Conservation (phyloP, 73 alveolate genomes). For the Symbiodinium pilosum region DNA sequence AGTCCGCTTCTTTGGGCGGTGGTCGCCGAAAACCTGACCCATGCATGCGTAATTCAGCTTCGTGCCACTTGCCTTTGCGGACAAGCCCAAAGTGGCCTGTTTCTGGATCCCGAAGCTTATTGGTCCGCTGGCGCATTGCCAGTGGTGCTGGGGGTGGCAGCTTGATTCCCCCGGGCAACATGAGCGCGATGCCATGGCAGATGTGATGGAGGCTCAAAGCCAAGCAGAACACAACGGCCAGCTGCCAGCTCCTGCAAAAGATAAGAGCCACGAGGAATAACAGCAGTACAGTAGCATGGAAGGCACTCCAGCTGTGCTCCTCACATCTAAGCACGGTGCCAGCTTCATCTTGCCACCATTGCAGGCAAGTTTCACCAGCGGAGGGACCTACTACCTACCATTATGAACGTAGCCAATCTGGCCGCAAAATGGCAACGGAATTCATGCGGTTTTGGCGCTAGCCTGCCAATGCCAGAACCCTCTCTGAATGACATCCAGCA, state of each 20-base stretch:
- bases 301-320: no score
- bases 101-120: slow-evolving; percentile 48
- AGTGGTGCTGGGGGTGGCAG: slow-evolving; percentile 70
- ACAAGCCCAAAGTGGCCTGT: slow-evolving; percentile 7
- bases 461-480: background rate
- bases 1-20: slow-evolving; percentile 77
- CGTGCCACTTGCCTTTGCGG: no score
- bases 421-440: no score
- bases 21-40: slow-evolving; percentile 67
- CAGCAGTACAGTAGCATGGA: no score
- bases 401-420: background rate
- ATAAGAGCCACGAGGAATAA: no score
- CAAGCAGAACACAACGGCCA: background rate
- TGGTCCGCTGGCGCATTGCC: slow-evolving; percentile 74
- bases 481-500: no score
- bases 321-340: background rate
- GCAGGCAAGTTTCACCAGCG: background rate
- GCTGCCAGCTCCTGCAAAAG: background rate
- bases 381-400: background rate
- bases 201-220: background rate
- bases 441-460: background rate
- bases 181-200: slow-evolving; percentile 30
- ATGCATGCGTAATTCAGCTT: no score
- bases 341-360: slow-evolving; percentile 6
- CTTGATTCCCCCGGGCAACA: slow-evolving; percentile 79